Base-by-base conservation (phyloP, 495 filamentous ascomycete species). In the Penicillium chermesinum region DNA sequence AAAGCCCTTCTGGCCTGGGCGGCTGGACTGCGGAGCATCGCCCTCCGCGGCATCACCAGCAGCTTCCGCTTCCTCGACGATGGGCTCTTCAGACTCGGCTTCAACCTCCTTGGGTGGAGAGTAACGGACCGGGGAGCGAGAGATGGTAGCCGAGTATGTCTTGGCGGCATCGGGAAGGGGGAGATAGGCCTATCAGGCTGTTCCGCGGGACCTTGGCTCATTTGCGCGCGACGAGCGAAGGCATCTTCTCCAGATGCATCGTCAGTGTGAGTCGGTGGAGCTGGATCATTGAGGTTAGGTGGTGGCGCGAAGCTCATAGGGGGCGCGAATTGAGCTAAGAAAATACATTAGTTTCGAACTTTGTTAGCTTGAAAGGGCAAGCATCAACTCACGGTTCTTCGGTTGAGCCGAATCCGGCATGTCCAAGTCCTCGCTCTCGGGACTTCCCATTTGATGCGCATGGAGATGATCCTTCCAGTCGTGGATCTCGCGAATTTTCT, bases 391-490 rank as follows among this genome's bases (percentile, higher is more conserved):
- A 87, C 72, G 72, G 49, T 65, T 73, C 41, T 66, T 69, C 14
- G 75, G 70, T 20, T 67, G 67, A 6, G 70, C 69, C 34, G 83
- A 77, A 17, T 82, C 67, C 36, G 76, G 79, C 46, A 76, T 81
- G 50, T 83, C 80, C 19, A 71, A 75, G 46, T 79, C 80, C 55
- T 75, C 79, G 41, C 68, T 73, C 45, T 53, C 67, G 18, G 60
- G 74, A 44, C 71, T 67, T 36, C 62, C 72, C 61, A 80, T 79
- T 15, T 80, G 78, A 68, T 91, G 87, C 15, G 84, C 83, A 64
- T 94, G 94, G 17, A 96, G 71, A 19, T 83, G 68, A 18, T 85
- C 85, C 57, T 94, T 94, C 91, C 91, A 97, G 47, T 96, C 90
- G 32, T 81, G 75, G 15, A 91, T 77, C 64, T 93, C 88, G 0